A percentile compares a stretch with the other conserved stretches of the same genome.
Conservation (phyloP, 345 rosid species). For the Gossypium australe region DNA sequence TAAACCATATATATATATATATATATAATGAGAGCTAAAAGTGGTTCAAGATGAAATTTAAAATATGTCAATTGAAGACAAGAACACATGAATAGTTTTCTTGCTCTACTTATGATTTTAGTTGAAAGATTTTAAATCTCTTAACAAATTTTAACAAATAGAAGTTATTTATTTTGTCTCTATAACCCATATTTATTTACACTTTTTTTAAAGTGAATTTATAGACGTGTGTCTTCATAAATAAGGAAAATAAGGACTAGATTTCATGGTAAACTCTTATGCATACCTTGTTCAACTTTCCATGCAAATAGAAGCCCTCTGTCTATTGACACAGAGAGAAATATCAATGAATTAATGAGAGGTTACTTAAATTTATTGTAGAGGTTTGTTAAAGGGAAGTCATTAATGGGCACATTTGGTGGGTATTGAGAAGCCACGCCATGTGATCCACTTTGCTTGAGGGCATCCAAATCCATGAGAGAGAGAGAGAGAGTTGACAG, state of each 20-base stretch:
- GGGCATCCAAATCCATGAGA: not conserved
- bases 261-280: not conserved
- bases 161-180: too few species aligned
- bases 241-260: not conserved
- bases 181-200: too few species aligned
- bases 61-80: too few species aligned
- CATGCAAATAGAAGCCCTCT: constrained; percentile 1
- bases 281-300: constrained; percentile 3
- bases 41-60: too few species aligned
- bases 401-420: constrained; percentile 3
- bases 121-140: too few species aligned
- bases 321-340: not conserved
- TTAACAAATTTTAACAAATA: too few species aligned
- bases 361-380: not conserved
- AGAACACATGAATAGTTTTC: too few species aligned
- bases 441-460: not conserved
- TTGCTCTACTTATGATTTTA: too few species aligned
- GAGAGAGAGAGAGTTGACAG: not conserved
- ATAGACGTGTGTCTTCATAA: not conserved
- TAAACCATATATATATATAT: too few species aligned
- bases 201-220: not conserved
- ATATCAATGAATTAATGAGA: not conserved
- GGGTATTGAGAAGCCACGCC: not conserved
- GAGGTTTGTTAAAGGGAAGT: not conserved
- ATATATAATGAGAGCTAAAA: too few species aligned